phyloP scores from a whole-genome alignment of 352 stramenopile genomes.

The Globisporangium iwayamae region DNA sequence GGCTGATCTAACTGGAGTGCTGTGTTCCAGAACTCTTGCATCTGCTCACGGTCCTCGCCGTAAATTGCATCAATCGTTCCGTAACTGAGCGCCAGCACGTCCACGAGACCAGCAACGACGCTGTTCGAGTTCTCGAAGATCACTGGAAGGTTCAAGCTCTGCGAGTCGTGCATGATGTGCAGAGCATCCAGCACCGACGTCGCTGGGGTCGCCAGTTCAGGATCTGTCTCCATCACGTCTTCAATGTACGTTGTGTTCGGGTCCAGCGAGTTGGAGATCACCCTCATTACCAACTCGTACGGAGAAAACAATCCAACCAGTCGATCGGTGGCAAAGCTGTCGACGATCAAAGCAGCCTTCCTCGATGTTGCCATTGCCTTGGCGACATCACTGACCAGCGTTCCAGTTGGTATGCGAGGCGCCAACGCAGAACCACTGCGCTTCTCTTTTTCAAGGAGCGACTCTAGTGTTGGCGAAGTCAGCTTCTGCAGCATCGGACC shows the following conservation, averaged over 20 bases:
- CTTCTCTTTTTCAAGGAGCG: conserved; percentile 79
- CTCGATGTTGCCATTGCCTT: conserved; percentile 76
- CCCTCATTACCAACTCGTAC: conserved; percentile 95
- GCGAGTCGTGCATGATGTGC: conserved; percentile 88
- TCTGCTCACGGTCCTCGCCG: conserved; percentile 81
- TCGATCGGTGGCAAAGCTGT: conserved; percentile 78
- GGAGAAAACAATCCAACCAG: conserved; percentile 96
- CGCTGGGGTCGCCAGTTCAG: conserved; percentile 59
- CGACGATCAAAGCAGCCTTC: conserved; percentile 94
- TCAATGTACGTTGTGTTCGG: conserved; percentile 87
- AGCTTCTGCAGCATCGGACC: conserved; percentile 83
- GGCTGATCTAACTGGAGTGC: conserved; percentile 79
- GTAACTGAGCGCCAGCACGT: conserved; percentile 84
- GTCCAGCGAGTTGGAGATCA: conserved; percentile 92
- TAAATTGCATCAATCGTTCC: conserved; percentile 88
- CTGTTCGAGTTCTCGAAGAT: conserved; percentile 51
- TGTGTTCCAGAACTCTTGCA: conserved; percentile 90
- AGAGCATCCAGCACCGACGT: conserved; percentile 83
- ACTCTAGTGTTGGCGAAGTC: conserved; percentile 73
- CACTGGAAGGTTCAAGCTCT: conserved; percentile 79
- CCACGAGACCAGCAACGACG: conserved; percentile 76
- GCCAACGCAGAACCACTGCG: conserved; percentile 42
- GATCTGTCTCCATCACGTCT: conserved; percentile 89
- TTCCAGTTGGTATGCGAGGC: conserved; percentile 81
- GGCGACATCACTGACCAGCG: conserved; percentile 71